Base-by-base conservation (phyloP, 768 basidiomycete genomes). In the Auricularia cornea region DNA sequence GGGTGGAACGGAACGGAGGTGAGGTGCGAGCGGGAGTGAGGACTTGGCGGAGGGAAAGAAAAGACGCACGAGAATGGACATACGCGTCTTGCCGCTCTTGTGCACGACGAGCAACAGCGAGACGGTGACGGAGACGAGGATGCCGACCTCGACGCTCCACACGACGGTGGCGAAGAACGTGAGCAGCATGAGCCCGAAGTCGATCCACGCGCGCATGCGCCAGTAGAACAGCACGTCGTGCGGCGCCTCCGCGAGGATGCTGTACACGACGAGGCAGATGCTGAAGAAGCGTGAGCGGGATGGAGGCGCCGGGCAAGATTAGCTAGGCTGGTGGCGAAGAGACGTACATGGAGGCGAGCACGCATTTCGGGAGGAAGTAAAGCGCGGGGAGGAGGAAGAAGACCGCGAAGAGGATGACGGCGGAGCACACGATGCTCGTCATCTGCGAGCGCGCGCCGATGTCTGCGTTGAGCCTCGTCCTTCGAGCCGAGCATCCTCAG, bases 191-290 rank as follows among this genome's bases (percentile, higher is more conserved):
- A 98, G 83, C 4, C 83, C 76, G 59, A 96, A 79, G 72, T 98
- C 96, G 40, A 85, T 84, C 91, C 92, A 95, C n/a, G 96, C 91
- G n/a, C 83, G 71, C 83, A 97, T 93, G 69, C 90, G 87, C 85
- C 88, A 92, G 70, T 92, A 94, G 72, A 88, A 97, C 31, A 78
- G 68, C 40, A 97, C 76, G 68, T 97, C 96, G 66, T 95, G 89
- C 3, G 95, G 96, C 1, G 87, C 85, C 74, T 97, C 94, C 0
- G 81, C 81, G 23, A 98, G 79, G 41, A 98, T 85, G 48, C 87
- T 84, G 73, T 89, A 90, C 8, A 94, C 92, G 20, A 97, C 88
- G 59, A 97, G 74, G 64, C 84, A 85, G 66, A 97, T 92, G 64
- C 92, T 94, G 63, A 48, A n/a, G n/a, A n/a, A n/a, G n/a, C n/a